These are phyloP conservation scores for Acacia pycnantha DNA, from an alignment of 331 rosid species.

Conservation along the genomic window DNA sequence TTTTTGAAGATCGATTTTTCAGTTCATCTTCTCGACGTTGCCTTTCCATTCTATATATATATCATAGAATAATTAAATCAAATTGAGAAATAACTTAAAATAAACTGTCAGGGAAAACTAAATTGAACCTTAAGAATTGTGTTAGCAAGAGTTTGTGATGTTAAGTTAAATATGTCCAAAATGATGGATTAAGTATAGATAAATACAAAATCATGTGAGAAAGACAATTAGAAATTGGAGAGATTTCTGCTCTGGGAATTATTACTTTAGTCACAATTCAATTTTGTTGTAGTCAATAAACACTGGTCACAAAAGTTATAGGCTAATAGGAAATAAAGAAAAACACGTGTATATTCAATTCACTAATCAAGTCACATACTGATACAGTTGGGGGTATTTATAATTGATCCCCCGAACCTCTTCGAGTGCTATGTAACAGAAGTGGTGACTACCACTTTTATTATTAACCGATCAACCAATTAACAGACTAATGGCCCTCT, in stretches of 20 bases:
- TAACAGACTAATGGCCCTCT: too few relatives aligned
- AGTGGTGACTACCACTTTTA: too few relatives aligned
- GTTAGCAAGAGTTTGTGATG: neutral
- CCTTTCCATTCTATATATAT: constrained; percentile 83
- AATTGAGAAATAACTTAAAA: neutral
- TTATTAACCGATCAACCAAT: too few relatives aligned
- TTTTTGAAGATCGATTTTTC: constrained; percentile 69
- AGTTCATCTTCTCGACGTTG: constrained; percentile 95
- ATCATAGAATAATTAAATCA: constrained; percentile 8
- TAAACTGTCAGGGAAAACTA: neutral
- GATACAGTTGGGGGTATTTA: too few relatives aligned
- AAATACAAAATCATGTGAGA: neutral
- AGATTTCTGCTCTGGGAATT: neutral
- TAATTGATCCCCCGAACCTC: too few relatives aligned
- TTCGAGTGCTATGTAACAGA: too few relatives aligned
- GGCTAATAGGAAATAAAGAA: neutral
- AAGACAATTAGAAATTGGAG: neutral
- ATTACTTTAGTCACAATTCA: neutral
- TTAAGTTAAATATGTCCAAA: constrained; percentile 14
- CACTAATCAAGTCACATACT: too few relatives aligned
- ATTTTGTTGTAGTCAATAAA: neutral
- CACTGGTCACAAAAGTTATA: neutral
- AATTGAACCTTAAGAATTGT: neutral
- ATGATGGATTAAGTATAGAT: neutral
- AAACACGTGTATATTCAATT: too few relatives aligned